A percentile compares a stretch with the other conserved stretches of the same genome.
Conservation (phyloP, 2,329 filamentous ascomycete genomes). For the Chrysoporthe cubensis region DNA sequence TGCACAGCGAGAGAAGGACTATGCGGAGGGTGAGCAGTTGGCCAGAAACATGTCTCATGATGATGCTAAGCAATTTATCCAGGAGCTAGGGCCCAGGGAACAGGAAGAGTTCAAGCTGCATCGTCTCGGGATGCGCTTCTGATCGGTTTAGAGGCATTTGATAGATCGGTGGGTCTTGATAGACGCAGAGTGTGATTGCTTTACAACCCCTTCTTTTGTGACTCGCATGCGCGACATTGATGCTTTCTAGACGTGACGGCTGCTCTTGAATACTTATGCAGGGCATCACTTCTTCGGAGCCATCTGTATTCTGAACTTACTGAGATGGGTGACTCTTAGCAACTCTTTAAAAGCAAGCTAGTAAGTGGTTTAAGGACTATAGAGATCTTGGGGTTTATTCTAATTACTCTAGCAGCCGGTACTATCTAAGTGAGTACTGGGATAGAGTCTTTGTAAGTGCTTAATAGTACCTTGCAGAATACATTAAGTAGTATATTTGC, state of each 20-base stretch:
- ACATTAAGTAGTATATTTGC: no score
- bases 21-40: neutral
- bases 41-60: neutral
- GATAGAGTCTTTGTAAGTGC: no score
- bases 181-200: neutral
- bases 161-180: neutral
- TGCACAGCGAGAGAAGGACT: constrained; percentile 5
- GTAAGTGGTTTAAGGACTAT: no score
- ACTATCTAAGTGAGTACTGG: no score
- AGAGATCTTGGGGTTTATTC: no score
- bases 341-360: no score
- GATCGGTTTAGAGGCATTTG: no score
- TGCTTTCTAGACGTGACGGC: neutral
- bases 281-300: neutral
- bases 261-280: neutral
- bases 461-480: no score
- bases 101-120: constrained; percentile 4
- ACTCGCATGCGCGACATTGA: neutral
- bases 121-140: neutral
- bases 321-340: no score
- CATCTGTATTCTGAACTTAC: no score
- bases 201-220: neutral
- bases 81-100: constrained; percentile 2
- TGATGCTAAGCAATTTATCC: neutral
- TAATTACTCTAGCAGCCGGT: no score